phyloP scores from a whole-genome alignment of 257 asterid genomes.

The Striga asiatica region DNA sequence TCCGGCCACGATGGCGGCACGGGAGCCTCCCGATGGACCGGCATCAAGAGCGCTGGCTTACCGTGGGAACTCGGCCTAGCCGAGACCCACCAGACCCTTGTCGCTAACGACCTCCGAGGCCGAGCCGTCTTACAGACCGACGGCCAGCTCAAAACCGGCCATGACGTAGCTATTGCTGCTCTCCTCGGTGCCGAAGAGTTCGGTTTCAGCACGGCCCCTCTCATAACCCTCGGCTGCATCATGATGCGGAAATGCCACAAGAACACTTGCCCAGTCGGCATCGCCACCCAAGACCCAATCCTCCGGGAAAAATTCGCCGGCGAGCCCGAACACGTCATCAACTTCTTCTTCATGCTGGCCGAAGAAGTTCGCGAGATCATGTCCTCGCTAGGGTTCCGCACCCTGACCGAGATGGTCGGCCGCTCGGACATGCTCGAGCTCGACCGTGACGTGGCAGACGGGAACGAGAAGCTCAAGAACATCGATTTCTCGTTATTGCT shows the following conservation, averaged over 20 bases:
- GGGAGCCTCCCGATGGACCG: slow-evolving; percentile 98
- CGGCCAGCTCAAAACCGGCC: slow-evolving; percentile 95
- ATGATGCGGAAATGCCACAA: slow-evolving; percentile 99
- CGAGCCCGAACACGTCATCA: slow-evolving; percentile 93
- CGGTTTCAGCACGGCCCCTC: slow-evolving; percentile 98
- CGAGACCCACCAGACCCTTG: slow-evolving; percentile 97
- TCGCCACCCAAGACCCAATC: slow-evolving; percentile 98
- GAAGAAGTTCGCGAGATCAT: slow-evolving; percentile 93
- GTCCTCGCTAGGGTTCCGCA: slow-evolving; percentile 84
- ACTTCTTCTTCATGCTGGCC: slow-evolving; percentile 96
- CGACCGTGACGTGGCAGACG: slow-evolving; percentile 55
- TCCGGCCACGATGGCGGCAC: slow-evolving; percentile 99
- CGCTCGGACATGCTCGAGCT: slow-evolving; percentile 92
- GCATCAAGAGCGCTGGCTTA: slow-evolving; percentile 95
- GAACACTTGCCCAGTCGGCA: slow-evolving; percentile 98
- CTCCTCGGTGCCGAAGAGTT: slow-evolving; percentile 99
- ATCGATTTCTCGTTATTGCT: slow-evolving; percentile 85
- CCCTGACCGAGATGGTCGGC: slow-evolving; percentile 86
- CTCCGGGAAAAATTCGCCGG: slow-evolving; percentile 93
- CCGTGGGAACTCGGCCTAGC: slow-evolving; percentile 99
- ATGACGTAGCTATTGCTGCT: slow-evolving; percentile 95
- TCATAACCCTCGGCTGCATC: slow-evolving; percentile 91
- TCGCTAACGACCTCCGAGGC: slow-evolving; percentile 98
- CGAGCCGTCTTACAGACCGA: slow-evolving; percentile 90
- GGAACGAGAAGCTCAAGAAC: slow-evolving; percentile 76